Evolutionary conservation across 1,139 yeast species (phyloP).

Genomic region (Tardiomyces depauwii): DNA sequence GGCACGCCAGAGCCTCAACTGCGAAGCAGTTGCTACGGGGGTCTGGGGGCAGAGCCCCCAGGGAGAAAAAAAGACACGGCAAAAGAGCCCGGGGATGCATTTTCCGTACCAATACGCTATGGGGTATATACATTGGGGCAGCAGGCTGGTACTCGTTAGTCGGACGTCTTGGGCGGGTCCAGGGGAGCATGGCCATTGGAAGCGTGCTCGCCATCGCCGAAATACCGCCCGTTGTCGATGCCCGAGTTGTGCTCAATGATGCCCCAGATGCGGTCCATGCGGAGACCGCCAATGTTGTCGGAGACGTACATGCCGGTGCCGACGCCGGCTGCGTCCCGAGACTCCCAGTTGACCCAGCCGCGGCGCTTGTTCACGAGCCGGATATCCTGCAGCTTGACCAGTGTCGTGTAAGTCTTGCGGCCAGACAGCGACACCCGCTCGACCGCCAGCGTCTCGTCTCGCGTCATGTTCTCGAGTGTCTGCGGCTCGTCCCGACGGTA

Average conservation of each 20-base stretch:
- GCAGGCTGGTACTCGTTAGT: too few species aligned
- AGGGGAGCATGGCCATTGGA: too few species aligned
- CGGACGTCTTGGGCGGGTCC: too few species aligned
- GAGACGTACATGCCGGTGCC: conserved; percentile 43
- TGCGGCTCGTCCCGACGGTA: conserved; percentile 53
- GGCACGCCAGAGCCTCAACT: too few species aligned
- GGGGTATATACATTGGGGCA: too few species aligned
- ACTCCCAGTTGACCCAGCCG: conserved; percentile 56
- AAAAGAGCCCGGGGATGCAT: too few species aligned
- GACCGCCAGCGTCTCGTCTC: conserved; percentile 54
- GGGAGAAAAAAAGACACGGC: too few species aligned
- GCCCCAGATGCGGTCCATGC: conserved; percentile 81
- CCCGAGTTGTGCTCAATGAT: conserved; percentile 57
- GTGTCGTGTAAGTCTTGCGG: conserved; percentile 49
- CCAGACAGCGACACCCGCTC: conserved; percentile 64
- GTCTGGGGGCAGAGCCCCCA: too few species aligned
- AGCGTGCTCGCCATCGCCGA: conserved; percentile 4
- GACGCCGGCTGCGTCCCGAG: conserved; percentile 17
- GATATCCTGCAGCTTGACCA: conserved; percentile 41
- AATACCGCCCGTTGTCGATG: conserved; percentile 51
- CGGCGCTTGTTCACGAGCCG: conserved; percentile 28
- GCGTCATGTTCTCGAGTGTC: conserved; percentile 47
- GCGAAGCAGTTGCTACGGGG: too few species aligned
- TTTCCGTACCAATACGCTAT: too few species aligned
- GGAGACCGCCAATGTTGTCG: conserved; percentile 70